Conservation (phyloP, 805 yeast species). For the Candida sithepensis region DNA sequence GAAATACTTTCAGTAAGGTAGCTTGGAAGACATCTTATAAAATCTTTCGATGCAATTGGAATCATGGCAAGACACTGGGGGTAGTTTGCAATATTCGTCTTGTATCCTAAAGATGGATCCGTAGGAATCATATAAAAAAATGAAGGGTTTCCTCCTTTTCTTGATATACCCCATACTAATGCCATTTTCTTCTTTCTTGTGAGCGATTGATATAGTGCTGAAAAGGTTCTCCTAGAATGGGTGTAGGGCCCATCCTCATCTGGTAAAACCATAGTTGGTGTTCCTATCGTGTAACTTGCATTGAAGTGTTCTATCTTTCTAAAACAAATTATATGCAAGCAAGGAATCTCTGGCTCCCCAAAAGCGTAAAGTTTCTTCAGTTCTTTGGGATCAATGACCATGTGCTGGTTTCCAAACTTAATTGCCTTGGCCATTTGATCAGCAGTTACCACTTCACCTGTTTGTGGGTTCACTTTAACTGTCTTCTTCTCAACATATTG, state of each 20-base stretch:
- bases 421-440: conserved; percentile 35
- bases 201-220: conserved; percentile 64
- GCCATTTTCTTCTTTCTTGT: conserved; percentile 51
- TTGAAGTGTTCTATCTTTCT: conserved; percentile 43
- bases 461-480: conserved; percentile 33
- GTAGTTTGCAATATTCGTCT: conserved; percentile 20
- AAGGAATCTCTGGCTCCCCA: conserved; percentile 38
- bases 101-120: conserved; percentile 12
- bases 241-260: conserved; percentile 50
- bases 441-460: conserved; percentile 38
- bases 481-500: conserved; percentile 49
- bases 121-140: conserved; percentile 62
- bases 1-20: conserved; percentile 21
- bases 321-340: conserved; percentile 67
- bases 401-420: conserved; percentile 44
- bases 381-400: conserved; percentile 38
- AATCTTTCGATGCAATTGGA: conserved; percentile 70
- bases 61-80: conserved; percentile 76
- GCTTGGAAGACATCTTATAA: conserved; percentile 62
- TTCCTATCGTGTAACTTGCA: conserved; percentile 48
- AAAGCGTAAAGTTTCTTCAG: conserved; percentile 31
- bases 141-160: conserved; percentile 50
- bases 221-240: conserved; percentile 65
- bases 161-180: conserved; percentile 67
- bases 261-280: conserved; percentile 65